A percentile compares a stretch with the other conserved stretches of the same genome.
These are phyloP conservation scores for Globisporangium ultimum DNA, from an alignment of 352 stramenopile genomes.

Conservation along the genomic window DNA sequence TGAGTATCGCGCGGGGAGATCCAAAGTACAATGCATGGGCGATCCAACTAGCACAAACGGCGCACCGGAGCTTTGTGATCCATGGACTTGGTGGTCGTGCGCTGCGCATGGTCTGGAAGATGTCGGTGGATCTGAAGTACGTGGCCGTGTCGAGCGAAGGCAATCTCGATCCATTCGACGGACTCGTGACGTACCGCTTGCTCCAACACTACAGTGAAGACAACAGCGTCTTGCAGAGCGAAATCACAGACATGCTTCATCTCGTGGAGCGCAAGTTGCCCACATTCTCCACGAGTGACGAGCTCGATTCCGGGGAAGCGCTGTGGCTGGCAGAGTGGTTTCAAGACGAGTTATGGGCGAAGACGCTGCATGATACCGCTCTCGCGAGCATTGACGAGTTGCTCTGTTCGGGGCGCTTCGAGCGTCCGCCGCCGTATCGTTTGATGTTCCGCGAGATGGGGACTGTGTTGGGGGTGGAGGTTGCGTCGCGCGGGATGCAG, in stretches of 20 bases:
- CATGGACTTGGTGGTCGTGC: slow-evolving; percentile 12
- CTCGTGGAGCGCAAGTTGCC: slow-evolving; percentile 21
- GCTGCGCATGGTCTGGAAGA: slow-evolving; percentile 34
- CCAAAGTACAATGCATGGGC: slow-evolving; percentile 21
- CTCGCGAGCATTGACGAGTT: slow-evolving; percentile 21
- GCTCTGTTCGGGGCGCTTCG: slow-evolving; percentile 15
- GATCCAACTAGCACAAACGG: slow-evolving; percentile 16
- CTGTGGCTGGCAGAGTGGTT: slow-evolving; percentile 31
- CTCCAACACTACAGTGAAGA: slow-evolving; percentile 18
- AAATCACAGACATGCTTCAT: slow-evolving; percentile 24
- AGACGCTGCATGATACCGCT: slow-evolving; percentile 10
- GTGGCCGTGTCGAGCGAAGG: slow-evolving; percentile 26
- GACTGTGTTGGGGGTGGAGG: slow-evolving; percentile 23
- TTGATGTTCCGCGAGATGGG: slow-evolving; percentile 37
- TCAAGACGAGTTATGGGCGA: slow-evolving; percentile 15
- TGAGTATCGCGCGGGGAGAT: slow-evolving; percentile 15
- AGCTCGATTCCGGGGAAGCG: slow-evolving; percentile 27
- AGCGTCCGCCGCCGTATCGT: slow-evolving; percentile 13
- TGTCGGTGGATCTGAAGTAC: slow-evolving; percentile 25
- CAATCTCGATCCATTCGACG: slow-evolving; percentile 30
- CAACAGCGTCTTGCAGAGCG: slow-evolving; percentile 10
- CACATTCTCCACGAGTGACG: slow-evolving; percentile 21
- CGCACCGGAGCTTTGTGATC: slow-evolving; percentile 23
- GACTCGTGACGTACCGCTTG: slow-evolving; percentile 22
- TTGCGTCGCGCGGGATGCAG: slow-evolving; percentile 7